Conservation (phyloP, 176 grass and related monocot genomes). For the Pharus latifolius region DNA sequence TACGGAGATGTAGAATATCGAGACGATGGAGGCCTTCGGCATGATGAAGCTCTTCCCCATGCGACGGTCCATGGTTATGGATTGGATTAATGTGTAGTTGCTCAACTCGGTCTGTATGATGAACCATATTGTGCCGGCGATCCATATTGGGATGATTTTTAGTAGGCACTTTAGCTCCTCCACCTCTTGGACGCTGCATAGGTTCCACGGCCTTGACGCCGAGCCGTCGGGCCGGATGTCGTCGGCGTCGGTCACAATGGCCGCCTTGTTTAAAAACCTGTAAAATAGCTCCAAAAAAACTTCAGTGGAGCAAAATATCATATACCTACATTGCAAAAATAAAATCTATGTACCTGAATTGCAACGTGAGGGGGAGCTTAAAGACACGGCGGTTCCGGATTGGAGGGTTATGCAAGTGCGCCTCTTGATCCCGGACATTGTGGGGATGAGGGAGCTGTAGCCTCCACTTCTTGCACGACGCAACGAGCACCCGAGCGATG, state of each 20-base stretch:
- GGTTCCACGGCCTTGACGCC: conserved; percentile 12
- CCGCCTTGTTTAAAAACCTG: conserved; percentile 47
- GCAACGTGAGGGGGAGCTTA: conserved; percentile 15
- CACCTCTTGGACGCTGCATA: conserved; percentile 52
- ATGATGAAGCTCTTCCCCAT: conserved; percentile 29
- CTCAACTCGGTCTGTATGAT: background rate
- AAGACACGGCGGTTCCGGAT: background rate
- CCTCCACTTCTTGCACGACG: conserved; percentile 32
- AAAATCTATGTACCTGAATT: no score
- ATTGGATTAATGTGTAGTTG: conserved; percentile 23
- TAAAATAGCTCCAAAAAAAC: background rate
- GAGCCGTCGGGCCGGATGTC: conserved; percentile 8
- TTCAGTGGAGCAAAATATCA: background rate
- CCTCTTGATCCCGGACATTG: conserved; percentile 11
- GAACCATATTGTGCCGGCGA: conserved; percentile 31
- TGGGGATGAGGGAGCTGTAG: conserved; percentile 7
- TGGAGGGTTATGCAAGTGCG: background rate
- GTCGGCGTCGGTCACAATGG: conserved; percentile 24
- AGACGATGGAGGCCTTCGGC: conserved; percentile 10
- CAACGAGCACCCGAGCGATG: conserved; percentile 9
- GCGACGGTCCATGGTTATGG: conserved; percentile 26
- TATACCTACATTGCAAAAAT: no score
- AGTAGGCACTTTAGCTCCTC: conserved; percentile 36
- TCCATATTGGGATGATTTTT: conserved; percentile 30
- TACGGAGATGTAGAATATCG: conserved; percentile 16